Conservation (phyloP, 768 basidiomycete species). For the Pleurotus tuoliensis region DNA sequence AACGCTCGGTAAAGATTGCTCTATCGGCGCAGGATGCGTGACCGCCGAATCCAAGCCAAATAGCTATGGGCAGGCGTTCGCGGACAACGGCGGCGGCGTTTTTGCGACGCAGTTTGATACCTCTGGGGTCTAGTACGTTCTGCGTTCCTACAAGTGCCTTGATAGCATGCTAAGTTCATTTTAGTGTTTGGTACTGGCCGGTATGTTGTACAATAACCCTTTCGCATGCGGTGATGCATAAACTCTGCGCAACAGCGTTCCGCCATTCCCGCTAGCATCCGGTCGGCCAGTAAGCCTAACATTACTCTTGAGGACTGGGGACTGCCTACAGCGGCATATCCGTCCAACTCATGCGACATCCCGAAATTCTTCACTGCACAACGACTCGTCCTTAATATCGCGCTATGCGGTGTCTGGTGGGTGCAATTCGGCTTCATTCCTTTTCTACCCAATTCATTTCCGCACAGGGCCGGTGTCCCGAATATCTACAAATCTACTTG, state of each 20-base stretch:
- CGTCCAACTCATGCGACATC: slow-evolving; percentile 49
- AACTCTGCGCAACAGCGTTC: background rate
- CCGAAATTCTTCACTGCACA: slow-evolving; percentile 58
- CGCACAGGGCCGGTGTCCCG: slow-evolving; percentile 40
- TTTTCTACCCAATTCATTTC: background rate
- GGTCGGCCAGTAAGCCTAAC: background rate
- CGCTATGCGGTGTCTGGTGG: slow-evolving; percentile 4
- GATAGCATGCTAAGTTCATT: background rate
- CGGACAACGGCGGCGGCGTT: slow-evolving; percentile 63
- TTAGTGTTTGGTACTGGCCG: slow-evolving; percentile 22
- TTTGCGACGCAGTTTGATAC: slow-evolving; percentile 72
- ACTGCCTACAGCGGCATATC: slow-evolving; percentile 62
- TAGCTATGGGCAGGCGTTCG: slow-evolving; percentile 68
- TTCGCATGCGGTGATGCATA: too few species aligned
- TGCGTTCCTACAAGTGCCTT: background rate
- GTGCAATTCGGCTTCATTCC: background rate
- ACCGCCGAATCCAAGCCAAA: slow-evolving; percentile 47
- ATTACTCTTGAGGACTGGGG: slow-evolving; percentile 45
- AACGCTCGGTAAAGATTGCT: slow-evolving; percentile 53
- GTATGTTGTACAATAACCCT: background rate
- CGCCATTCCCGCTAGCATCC: background rate
- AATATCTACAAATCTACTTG: slow-evolving; percentile 35
- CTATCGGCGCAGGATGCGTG: slow-evolving; percentile 61
- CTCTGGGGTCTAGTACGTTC: slow-evolving; percentile 57
- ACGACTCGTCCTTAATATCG: slow-evolving; percentile 7